A percentile compares a stretch with the other conserved stretches of the same genome.
These are phyloP conservation scores for Cylindrotheca closterium DNA, from an alignment of 108 stramenopile species.

Conservation along the genomic window DNA sequence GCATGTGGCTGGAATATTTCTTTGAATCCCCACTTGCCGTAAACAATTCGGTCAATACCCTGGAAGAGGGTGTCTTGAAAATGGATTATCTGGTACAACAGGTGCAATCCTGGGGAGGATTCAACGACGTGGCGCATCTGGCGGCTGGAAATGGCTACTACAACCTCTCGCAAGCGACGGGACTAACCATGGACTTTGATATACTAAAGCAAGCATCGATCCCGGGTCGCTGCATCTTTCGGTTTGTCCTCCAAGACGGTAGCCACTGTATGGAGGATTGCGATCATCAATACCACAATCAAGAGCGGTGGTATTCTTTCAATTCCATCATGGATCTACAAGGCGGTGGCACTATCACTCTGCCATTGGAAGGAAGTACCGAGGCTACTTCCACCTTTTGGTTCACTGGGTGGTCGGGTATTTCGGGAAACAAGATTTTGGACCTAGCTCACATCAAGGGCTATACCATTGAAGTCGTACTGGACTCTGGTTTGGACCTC, in stretches of 20 bases:
- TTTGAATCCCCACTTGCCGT: not conserved
- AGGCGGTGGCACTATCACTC: not conserved
- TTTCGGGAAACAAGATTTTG: slow-evolving; percentile 17
- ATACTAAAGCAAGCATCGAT: slow-evolving; percentile 1
- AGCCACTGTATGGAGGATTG: slow-evolving; percentile 14
- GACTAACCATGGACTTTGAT: slow-evolving; percentile 9
- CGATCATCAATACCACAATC: not conserved
- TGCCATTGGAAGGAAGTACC: slow-evolving; percentile 12
- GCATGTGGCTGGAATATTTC: not conserved
- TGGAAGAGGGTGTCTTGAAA: not conserved
- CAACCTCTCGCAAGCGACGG: slow-evolving; percentile 22
- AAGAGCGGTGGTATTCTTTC: slow-evolving; percentile 32
- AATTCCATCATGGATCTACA: slow-evolving; percentile 22
- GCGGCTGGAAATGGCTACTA: slow-evolving; percentile 16
- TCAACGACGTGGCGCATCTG: slow-evolving; percentile 1
- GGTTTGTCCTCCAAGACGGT: slow-evolving; percentile 25
- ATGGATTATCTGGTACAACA: slow-evolving; percentile 29
- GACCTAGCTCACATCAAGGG: slow-evolving; percentile 21
- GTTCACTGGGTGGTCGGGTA: slow-evolving; percentile 29
- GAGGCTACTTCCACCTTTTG: slow-evolving; percentile 18
- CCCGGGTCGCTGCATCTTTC: slow-evolving; percentile 9
- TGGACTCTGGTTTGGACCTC: slow-evolving; percentile 9
- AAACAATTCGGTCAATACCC: not conserved
- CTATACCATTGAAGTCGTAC: slow-evolving; percentile 15
- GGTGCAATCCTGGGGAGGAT: slow-evolving; percentile 36